These are phyloP conservation scores for Picea abies DNA, from an alignment of 83 land plant genomes.

Conservation along the genomic window DNA sequence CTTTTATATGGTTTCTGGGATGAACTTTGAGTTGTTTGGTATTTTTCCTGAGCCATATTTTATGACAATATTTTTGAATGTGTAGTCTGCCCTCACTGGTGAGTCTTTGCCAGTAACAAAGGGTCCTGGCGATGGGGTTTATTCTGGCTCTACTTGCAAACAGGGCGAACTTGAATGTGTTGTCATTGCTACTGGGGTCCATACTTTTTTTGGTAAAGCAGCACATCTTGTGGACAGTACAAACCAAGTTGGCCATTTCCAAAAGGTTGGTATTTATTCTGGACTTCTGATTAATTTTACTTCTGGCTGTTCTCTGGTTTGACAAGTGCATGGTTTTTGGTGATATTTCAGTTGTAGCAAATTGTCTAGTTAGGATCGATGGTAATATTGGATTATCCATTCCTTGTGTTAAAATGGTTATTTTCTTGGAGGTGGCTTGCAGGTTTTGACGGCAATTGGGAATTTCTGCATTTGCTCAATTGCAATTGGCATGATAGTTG, in stretches of 20 bases:
- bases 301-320: neutral
- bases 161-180: slow-evolving; percentile 55
- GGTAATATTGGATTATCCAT: too few relatives aligned
- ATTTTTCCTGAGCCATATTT: neutral
- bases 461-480: slow-evolving; percentile 21
- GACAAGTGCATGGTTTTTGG: neutral
- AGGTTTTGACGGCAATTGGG: slow-evolving; percentile 55
- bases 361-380: neutral
- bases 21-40: neutral
- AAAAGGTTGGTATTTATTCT: slow-evolving; percentile 13
- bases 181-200: slow-evolving; percentile 62
- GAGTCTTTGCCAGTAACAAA: slow-evolving; percentile 63
- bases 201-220: slow-evolving; percentile 70
- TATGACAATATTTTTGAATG: neutral
- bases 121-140: slow-evolving; percentile 52
- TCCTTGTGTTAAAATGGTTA: neutral
- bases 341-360: neutral
- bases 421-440: neutral
- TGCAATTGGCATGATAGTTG: slow-evolving; percentile 51
- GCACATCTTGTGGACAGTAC: slow-evolving; percentile 62
- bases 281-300: too few relatives aligned
- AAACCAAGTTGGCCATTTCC: slow-evolving; percentile 58
- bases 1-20: neutral
- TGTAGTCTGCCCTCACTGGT: slow-evolving; percentile 56
- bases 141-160: slow-evolving; percentile 56